Evolutionary conservation across 2,329 filamentous ascomycete genomes (phyloP).

Genomic region (Verticillium isaacii): DNA sequence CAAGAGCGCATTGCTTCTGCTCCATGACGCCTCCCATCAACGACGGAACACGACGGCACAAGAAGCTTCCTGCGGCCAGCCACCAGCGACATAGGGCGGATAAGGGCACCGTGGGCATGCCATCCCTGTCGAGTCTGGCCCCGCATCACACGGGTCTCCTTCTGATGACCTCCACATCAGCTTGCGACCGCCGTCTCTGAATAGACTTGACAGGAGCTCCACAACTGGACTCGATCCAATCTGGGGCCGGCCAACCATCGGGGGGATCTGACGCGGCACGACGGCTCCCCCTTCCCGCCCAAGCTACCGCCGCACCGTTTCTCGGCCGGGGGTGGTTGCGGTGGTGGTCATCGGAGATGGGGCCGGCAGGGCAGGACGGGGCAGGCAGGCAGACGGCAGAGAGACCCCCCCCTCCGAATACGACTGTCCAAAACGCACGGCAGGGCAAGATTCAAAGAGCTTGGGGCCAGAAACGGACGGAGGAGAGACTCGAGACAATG

Average conservation of each 20-base stretch:
- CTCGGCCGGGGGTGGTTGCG: neutral
- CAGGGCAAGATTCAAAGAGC: no score
- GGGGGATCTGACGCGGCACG: neutral
- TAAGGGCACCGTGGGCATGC: neutral
- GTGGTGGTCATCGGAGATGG: neutral
- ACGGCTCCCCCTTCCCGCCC: neutral
- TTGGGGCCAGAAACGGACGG: neutral
- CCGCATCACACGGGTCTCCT: neutral
- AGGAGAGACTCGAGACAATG: neutral
- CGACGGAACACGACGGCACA: neutral
- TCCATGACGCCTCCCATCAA: neutral
- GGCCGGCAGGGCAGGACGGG: neutral
- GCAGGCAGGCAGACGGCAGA: neutral
- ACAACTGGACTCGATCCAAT: neutral
- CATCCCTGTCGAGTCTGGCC: neutral
- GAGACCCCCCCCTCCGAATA: no score
- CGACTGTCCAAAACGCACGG: no score
- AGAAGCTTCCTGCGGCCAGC: neutral
- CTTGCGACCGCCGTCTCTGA: neutral
- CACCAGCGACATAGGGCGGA: neutral
- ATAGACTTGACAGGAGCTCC: neutral
- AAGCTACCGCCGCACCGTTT: neutral
- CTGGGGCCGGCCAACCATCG: neutral
- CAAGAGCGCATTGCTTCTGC: neutral
- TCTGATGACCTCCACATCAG: neutral